Evolutionary conservation across 140 eudicot genomes (phyloP).

Genomic region (Stevia rebaudiana): DNA sequence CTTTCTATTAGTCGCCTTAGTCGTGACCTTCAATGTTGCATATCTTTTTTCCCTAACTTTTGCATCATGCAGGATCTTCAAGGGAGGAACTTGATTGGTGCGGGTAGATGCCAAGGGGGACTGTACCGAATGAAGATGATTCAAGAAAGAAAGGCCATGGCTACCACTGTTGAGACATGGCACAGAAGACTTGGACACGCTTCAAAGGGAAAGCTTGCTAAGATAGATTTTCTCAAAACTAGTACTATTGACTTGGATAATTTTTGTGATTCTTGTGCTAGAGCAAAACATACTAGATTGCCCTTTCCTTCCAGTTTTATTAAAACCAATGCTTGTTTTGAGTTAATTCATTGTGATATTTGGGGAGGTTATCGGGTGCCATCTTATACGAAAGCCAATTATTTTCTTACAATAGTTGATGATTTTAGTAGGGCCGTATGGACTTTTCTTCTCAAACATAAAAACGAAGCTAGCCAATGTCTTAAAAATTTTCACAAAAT

Average conservation of each 20-base stretch:
- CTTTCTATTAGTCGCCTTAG: background rate
- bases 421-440: background rate
- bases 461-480: constrained; percentile 1
- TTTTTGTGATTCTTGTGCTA: background rate
- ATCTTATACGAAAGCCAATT: background rate
- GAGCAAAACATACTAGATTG: background rate
- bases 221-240: no score
- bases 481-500: background rate
- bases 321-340: no score
- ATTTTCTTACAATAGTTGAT: background rate
- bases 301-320: background rate
- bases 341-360: background rate
- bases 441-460: background rate
- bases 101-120: background rate
- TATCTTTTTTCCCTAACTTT: background rate
- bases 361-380: background rate
- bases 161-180: constrained; percentile 1
- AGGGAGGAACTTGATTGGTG: background rate
- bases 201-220: no score
- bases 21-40: background rate
- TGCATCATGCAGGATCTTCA: background rate
- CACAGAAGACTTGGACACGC: background rate
- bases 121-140: background rate
- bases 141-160: background rate
- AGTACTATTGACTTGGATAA: no score